A percentile compares a stretch with the other conserved stretches of the same genome.
Conservation (phyloP, 305 asterid genomes). For the Fraxinus dipetala region DNA sequence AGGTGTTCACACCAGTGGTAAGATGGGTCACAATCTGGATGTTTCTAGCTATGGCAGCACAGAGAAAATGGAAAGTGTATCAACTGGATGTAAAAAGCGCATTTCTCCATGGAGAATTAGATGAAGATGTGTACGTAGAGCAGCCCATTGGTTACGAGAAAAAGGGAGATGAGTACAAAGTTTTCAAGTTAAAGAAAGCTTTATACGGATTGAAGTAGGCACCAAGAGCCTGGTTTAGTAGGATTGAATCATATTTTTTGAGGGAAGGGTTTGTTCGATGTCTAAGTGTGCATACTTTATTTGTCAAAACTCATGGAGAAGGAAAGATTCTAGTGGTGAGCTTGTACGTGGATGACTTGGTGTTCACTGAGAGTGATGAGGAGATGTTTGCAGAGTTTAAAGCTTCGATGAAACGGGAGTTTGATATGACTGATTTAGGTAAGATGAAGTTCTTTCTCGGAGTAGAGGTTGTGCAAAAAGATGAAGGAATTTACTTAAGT, state of each 20-base stretch:
- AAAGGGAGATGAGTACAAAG: not conserved
- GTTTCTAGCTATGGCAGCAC: not conserved
- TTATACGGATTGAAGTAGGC: not conserved
- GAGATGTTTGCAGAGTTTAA: not conserved
- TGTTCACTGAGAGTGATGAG: not conserved
- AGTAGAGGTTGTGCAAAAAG: not conserved
- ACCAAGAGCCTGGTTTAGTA: not conserved
- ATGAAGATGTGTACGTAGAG: not conserved
- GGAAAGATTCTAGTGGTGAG: not conserved
- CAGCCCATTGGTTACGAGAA: not conserved
- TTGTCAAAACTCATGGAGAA: not conserved
- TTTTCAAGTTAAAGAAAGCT: not conserved
- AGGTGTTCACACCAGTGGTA: not conserved
- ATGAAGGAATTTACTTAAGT: not conserved
- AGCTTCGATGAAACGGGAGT: not conserved
- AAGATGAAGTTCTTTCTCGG: not conserved
- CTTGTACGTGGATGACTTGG: not conserved
- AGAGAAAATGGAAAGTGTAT: not conserved
- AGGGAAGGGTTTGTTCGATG: not conserved
- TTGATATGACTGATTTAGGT: conserved; percentile 1
- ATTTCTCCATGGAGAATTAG: not conserved
- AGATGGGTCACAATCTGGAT: not conserved
- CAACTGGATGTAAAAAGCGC: not conserved
- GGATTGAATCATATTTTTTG: not conserved
- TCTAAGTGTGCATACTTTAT: not conserved